These are phyloP conservation scores for Colletotrichum costaricense DNA, from an alignment of 2,329 filamentous ascomycete species.

Conservation along the genomic window DNA sequence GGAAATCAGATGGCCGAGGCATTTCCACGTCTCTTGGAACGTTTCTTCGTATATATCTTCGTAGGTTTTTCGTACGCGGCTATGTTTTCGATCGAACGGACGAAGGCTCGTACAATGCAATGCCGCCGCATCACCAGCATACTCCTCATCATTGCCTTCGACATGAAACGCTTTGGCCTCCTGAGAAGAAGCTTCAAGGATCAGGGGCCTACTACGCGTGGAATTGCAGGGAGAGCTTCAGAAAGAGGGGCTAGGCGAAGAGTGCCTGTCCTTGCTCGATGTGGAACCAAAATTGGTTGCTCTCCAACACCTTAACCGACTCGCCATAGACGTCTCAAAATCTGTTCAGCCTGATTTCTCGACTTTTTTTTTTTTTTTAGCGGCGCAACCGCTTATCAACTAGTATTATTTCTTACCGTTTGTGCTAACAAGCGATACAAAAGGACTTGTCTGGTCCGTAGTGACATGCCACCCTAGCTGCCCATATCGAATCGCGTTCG, in stretches of 20 bases:
- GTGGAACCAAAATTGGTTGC: conserved; percentile 4
- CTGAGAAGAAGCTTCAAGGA: not conserved
- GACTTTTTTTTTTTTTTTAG: not conserved
- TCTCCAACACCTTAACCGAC: not conserved
- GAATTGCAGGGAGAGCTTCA: not conserved
- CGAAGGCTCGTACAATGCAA: not conserved
- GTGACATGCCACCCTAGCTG: not conserved
- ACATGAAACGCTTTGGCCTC: conserved; percentile 7
- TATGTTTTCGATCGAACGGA: not conserved
- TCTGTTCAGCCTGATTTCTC: not conserved
- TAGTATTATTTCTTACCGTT: not conserved
- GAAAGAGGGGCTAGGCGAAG: not conserved
- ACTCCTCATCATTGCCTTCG: not conserved
- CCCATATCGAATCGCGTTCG: not conserved
- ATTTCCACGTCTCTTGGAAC: not conserved
- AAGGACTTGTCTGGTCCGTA: not conserved
- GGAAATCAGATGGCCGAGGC: not conserved
- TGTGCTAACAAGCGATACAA: not conserved
- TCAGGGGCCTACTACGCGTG: not conserved
- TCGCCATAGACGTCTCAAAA: not conserved
- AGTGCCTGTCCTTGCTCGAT: conserved; percentile 4
- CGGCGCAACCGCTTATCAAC: not conserved
- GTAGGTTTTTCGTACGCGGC: not conserved
- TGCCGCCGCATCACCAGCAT: not conserved
- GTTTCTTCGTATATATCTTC: no score